Evolutionary conservation across 2,329 filamentous ascomycete species (phyloP).

Genomic region (Botryotinia calthae): DNA sequence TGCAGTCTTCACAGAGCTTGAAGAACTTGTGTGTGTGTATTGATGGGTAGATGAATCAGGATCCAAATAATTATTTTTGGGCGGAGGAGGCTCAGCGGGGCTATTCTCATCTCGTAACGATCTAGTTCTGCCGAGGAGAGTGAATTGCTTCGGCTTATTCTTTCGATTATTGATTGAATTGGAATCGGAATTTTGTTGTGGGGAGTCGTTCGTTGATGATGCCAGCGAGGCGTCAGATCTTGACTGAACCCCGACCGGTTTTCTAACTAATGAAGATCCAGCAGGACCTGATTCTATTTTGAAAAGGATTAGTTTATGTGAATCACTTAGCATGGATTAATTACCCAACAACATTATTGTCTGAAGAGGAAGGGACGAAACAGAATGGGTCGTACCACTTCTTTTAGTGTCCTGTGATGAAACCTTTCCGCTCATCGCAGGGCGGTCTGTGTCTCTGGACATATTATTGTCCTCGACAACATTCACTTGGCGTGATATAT

Average conservation of each 20-base stretch:
- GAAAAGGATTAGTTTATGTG: slow-evolving; percentile 18
- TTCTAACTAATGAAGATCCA: slow-evolving; percentile 30
- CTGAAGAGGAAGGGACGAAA: slow-evolving; percentile 26
- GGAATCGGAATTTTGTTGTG: slow-evolving; percentile 23
- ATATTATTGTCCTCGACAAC: slow-evolving; percentile 37
- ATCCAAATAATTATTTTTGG: slow-evolving; percentile 21
- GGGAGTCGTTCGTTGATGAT: slow-evolving; percentile 23
- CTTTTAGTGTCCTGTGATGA: slow-evolving; percentile 35
- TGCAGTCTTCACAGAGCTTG: slow-evolving; percentile 52
- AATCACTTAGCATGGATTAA: slow-evolving; percentile 7
- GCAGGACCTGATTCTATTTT: slow-evolving; percentile 31
- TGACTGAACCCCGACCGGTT: slow-evolving; percentile 34
- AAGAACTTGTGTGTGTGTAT: slow-evolving; percentile 31
- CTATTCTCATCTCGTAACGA: slow-evolving; percentile 45
- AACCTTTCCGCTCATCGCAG: slow-evolving; percentile 34
- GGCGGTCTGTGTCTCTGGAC: slow-evolving; percentile 38
- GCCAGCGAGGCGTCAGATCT: slow-evolving; percentile 34
- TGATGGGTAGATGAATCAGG: slow-evolving; percentile 39
- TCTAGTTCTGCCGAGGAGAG: slow-evolving; percentile 42
- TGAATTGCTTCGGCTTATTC: slow-evolving; percentile 39
- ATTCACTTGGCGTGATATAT: slow-evolving; percentile 34
- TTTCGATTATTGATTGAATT: slow-evolving; percentile 28
- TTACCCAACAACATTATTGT: slow-evolving; percentile 10
- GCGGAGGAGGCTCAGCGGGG: slow-evolving; percentile 22
- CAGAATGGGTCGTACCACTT: slow-evolving; percentile 35